Conservation (phyloP, 2,329 filamentous ascomycete genomes). For the Hortaea sp. region DNA sequence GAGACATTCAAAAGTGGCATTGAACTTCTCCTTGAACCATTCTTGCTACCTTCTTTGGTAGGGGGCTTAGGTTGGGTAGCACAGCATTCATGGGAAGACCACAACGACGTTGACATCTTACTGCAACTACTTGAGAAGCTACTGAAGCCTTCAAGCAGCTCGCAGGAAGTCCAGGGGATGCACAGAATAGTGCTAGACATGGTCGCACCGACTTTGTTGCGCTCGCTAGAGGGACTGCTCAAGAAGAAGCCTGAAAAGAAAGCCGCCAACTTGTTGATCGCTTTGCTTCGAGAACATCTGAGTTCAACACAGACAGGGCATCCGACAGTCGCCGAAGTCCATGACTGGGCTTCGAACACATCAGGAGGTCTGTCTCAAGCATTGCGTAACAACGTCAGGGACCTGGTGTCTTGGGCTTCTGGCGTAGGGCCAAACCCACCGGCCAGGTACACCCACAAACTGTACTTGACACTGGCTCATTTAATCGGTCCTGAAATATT, state of each 20-base stretch:
- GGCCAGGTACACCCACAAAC: constrained; percentile 62
- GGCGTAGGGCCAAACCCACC: constrained; percentile 39
- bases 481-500: constrained; percentile 53
- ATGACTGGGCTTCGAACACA: constrained; percentile 3
- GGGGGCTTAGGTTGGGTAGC: constrained; percentile 63
- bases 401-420: constrained; percentile 55
- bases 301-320: not conserved
- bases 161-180: constrained; percentile 61
- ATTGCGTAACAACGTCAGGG: constrained; percentile 52
- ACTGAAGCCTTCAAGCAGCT: constrained; percentile 59
- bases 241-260: constrained; percentile 57
- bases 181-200: constrained; percentile 62
- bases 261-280: constrained; percentile 55
- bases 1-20: constrained; percentile 64
- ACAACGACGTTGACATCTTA: constrained; percentile 55
- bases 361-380: constrained; percentile 46
- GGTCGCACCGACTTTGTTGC: constrained; percentile 58
- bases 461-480: constrained; percentile 51
- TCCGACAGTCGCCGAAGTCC: constrained; percentile 33
- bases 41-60: constrained; percentile 67
- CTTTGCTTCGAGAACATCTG: constrained; percentile 49
- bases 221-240: constrained; percentile 56
- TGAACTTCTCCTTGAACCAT: constrained; percentile 72
- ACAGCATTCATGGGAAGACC: constrained; percentile 56
- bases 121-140: constrained; percentile 65